Conservation (phyloP, 345 rosid species). For the Boechera divaricarpa region DNA sequence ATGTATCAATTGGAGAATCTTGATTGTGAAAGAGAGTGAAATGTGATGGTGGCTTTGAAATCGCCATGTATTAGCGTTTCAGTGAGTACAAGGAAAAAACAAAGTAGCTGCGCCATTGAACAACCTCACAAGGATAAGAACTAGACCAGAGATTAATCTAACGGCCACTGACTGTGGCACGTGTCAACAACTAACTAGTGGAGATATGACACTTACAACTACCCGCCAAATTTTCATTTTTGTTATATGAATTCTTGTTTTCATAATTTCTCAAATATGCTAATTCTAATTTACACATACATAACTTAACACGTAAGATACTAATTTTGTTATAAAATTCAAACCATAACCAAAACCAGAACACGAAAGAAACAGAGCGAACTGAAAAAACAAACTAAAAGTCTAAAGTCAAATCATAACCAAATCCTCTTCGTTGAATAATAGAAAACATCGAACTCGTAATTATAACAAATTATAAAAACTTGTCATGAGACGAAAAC, state of each 20-base stretch:
- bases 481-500: background rate
- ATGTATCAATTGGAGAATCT: conserved; percentile 6
- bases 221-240: conserved; percentile 14
- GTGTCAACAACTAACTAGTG: background rate
- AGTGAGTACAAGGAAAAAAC: conserved; percentile 10
- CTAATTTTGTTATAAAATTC: background rate
- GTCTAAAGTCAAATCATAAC: background rate
- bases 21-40: background rate
- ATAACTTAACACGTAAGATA: background rate
- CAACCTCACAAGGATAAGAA: conserved; percentile 9
- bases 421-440: background rate
- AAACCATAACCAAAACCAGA: background rate
- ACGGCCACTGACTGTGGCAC: background rate
- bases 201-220: background rate
- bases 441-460: background rate
- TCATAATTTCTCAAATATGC: background rate
- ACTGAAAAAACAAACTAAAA: conserved; percentile 3
- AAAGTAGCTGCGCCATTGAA: conserved; percentile 12
- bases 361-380: background rate
- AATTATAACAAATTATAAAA: background rate
- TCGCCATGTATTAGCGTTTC: conserved; percentile 31
- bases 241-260: background rate
- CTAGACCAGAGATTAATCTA: background rate
- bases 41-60: conserved; percentile 35
- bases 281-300: background rate